Base-by-base conservation (phyloP, 2,329 filamentous ascomycete species). In the Fusarium multiceps region DNA sequence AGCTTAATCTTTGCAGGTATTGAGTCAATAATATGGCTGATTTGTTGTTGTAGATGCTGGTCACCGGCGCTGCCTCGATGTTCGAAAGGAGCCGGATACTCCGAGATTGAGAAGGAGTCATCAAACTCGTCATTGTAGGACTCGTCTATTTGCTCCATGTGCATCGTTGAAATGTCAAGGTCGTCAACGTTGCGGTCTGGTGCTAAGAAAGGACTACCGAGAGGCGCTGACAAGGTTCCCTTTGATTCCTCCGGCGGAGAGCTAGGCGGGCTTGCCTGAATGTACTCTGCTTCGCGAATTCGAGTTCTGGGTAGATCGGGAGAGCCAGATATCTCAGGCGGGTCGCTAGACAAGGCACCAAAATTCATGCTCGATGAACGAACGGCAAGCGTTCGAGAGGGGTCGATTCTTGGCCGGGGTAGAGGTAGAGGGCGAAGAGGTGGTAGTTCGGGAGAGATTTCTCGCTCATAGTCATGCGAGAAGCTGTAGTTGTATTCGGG, bases 1-100 rank as follows among this genome's bases (percentile, higher is more conserved):
- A 98, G 85, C 54, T 89, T 90, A 73, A 98, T 97, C 66, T 90
- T 90, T 32, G 91, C 90, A 3, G 93, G 93, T 66, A 97, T 92
- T 21, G 87, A 91, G 61, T 89, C 89, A 41, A 97, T 86, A 59
- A 97, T 92, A 54, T 92, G 88, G 75, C 88, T 92, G 50, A 97
- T 94, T 76, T 94, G 93, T 67, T 90, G 88, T 70, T 93, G 92
- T 16, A 97, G 84, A 59, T 93, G 88, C 69, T 93, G 90, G 68
- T 91, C 89, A 1, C 85, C 81, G 55, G 79, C 80, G 58, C 80
- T 80, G 7, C 78, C 76, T 34, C 77, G 72, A 18, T 75, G 75
- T 20, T 74, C 62, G 30, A 73, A 70, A 4, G 73, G 58, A 25
- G 70, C 60, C 4, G 72, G 59, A 25, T 75, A 58, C 55, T 80